Base-by-base conservation (phyloP, 1,284 basidiomycete genomes). In the Ganoderma meredithae region DNA sequence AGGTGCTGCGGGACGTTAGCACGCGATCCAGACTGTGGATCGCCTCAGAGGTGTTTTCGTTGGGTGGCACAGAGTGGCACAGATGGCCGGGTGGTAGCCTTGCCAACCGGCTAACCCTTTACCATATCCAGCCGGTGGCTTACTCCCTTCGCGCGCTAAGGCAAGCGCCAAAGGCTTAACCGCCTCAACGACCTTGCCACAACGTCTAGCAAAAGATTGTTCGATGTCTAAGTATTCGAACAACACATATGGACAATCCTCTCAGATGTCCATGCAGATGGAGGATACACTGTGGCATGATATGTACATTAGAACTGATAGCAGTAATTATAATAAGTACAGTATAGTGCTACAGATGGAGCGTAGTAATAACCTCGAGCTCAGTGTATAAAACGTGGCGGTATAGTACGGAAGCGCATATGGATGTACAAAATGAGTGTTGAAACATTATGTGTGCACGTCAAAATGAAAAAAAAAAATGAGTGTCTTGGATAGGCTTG, bases 101-200 rank as follows among this genome's bases (percentile, higher is more conserved):
- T 56, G 55, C 25, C 55, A 56, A 56, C 55, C 55, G 55, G 25
- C 27, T 36, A 56, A 56, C 55, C 55, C 33, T 56, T 56, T 56
- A 36, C 55, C 55, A 56, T 31, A 56, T 56, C 33, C 19, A 56
- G 55, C 17, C 31, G 55, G 55, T 56, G 55, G 55, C 55, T 56
- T 56, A 56, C 52, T 31, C 31, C 52, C 9, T 53, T 53, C 12
- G 22, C 31, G 27, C 31, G 27, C 31, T 33, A 6, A 4, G 19
- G 19, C 55, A 56, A 56, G 55, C 55, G 55, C 52, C 17, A 15
- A 27, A 31, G 13, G 52, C 27, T 56, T 56, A 56, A 56, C 55
- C 55, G 55, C 52, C 52, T 53, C n/a, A 8, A 49, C 47, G n/a
- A 0, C 19, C 31, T 31, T 31, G 1, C 31, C 31, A 31, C 31